A percentile compares a stretch with the other conserved stretches of the same genome.
Evolutionary conservation across 2,329 filamentous ascomycete genomes (phyloP).

Genomic region (Salinomyces thailandicus): DNA sequence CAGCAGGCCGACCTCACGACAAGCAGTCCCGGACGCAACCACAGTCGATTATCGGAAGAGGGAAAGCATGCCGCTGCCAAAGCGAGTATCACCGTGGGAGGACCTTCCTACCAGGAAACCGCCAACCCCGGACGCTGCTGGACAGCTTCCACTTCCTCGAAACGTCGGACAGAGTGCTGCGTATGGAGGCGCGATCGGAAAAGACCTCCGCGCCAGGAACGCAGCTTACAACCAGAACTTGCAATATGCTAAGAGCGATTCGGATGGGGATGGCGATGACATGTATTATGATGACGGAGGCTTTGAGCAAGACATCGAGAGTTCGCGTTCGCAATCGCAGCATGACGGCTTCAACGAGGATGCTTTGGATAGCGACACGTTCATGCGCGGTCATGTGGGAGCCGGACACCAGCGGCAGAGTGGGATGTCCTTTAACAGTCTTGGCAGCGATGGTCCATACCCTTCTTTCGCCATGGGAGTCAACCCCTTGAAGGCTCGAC

Average conservation of each 20-base stretch:
- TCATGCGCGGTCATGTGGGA: constrained; percentile 2
- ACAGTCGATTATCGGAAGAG: constrained; percentile 3
- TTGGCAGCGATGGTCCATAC: constrained; percentile 21
- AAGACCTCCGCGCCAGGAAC: constrained; percentile 7
- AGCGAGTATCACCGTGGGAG: constrained; percentile 2
- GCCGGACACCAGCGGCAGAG: constrained; percentile 12
- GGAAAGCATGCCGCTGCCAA: constrained; percentile 9
- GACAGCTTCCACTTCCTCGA: not conserved
- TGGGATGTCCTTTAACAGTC: constrained; percentile 11
- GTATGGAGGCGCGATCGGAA: constrained; percentile 9
- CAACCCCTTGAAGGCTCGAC: constrained; percentile 16
- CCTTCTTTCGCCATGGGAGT: constrained; percentile 22
- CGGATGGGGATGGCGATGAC: constrained; percentile 14
- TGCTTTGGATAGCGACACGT: constrained; percentile 27
- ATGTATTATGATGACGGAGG: constrained; percentile 30
- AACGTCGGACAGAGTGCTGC: constrained; percentile 9
- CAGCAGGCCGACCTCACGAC: constrained; percentile 5
- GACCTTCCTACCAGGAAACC: constrained; percentile 4
- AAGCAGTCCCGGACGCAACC: not conserved
- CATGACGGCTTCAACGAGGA: constrained; percentile 22
- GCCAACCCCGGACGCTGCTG: no score
- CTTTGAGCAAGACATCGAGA: constrained; percentile 22
- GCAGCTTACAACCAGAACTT: constrained; percentile 5
- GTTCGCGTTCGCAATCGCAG: constrained; percentile 1
- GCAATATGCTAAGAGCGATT: constrained; percentile 8